Evolutionary conservation across 2,329 filamentous ascomycete genomes (phyloP).

Genomic region (Tolypocladium cylindrosporum): DNA sequence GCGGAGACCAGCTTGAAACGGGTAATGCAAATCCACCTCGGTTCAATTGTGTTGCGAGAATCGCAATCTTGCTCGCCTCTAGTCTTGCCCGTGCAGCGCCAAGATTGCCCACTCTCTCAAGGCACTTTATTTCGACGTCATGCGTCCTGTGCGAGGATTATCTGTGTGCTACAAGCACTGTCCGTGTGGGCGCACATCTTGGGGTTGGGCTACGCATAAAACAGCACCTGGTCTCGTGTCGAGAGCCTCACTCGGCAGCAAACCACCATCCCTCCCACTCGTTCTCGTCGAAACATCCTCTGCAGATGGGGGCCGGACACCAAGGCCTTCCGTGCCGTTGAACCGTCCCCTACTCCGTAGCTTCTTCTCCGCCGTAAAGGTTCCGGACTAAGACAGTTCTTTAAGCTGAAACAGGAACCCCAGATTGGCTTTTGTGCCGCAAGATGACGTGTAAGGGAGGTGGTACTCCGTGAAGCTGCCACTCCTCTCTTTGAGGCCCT

Average conservation of each 20-base stretch:
- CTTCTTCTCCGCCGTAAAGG: neutral
- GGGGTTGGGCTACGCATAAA: neutral
- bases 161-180: neutral
- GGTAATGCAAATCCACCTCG: neutral
- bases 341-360: neutral
- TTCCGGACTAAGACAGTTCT: neutral
- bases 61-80: neutral
- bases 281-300: neutral
- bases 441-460: neutral
- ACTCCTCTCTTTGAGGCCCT: neutral
- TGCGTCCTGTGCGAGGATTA: neutral
- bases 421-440: neutral
- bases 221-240: neutral
- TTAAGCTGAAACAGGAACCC: neutral
- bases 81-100: neutral
- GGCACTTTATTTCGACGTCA: neutral
- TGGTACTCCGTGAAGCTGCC: neutral
- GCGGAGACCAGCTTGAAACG: too few species aligned
- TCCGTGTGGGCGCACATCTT: neutral
- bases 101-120: neutral
- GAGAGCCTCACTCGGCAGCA: neutral
- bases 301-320: neutral
- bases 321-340: neutral
- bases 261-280: neutral
- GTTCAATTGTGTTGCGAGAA: neutral